Conservation (phyloP, 2,329 filamentous ascomycete genomes). For the Phialophora expanda region DNA sequence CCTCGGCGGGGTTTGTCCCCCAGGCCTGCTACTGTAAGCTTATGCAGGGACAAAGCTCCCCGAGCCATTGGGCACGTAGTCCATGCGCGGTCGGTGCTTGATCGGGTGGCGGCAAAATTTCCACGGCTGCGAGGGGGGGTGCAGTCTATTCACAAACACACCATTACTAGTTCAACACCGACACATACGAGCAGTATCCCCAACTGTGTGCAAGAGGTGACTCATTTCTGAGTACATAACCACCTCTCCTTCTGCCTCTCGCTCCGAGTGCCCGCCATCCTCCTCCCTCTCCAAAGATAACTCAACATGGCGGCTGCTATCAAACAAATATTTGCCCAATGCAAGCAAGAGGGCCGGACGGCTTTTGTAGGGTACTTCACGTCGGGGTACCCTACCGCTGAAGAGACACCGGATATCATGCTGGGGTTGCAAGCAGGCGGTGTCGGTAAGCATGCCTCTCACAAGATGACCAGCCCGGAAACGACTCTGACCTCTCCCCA, state of each 20-base stretch:
- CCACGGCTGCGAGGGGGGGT: background rate
- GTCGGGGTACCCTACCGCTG: constrained; percentile 83
- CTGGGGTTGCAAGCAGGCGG: constrained; percentile 91
- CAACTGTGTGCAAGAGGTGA: background rate
- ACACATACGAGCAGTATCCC: background rate
- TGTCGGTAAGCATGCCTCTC: constrained; percentile 65
- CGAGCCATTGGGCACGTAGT: background rate
- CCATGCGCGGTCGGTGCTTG: background rate
- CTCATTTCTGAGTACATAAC: constrained; percentile 2
- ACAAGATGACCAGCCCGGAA: background rate
- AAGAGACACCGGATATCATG: constrained; percentile 81
- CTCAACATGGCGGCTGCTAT: constrained; percentile 56
- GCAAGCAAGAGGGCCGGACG: constrained; percentile 66
- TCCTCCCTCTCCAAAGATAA: background rate
- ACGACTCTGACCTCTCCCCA: constrained; percentile 45
- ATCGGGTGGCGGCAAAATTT: constrained; percentile 20
- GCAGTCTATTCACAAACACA: background rate
- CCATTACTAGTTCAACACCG: background rate
- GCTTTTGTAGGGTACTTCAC: constrained; percentile 97
- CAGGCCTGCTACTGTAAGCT: background rate
- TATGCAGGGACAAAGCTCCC: constrained; percentile 22
- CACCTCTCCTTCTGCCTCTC: background rate
- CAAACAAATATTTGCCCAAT: constrained; percentile 62
- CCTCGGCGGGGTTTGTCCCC: constrained; percentile 5
- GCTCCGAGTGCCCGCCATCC: background rate